phyloP scores from a whole-genome alignment of 805 yeast species.

The Teunomyces pallodes region DNA sequence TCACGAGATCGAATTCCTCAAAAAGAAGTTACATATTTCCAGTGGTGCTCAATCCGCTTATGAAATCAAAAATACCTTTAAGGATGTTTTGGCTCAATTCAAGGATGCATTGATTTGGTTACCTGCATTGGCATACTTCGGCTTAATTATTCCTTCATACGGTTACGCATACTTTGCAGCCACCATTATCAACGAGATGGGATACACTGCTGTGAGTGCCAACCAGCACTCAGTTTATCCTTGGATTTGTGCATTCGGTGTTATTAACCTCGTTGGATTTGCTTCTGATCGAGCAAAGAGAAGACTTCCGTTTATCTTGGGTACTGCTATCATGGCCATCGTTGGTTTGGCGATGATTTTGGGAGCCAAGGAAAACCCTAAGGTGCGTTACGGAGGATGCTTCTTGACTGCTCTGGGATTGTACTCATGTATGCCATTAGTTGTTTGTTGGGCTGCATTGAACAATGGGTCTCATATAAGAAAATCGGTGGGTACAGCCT shows the following conservation, averaged over 20 bases:
- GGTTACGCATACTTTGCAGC: slow-evolving; percentile 76
- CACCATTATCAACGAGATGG: slow-evolving; percentile 58
- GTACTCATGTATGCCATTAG: slow-evolving; percentile 65
- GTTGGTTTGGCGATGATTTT: slow-evolving; percentile 57
- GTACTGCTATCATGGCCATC: slow-evolving; percentile 38
- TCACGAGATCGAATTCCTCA: slow-evolving; percentile 54
- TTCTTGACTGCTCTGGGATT: slow-evolving; percentile 59
- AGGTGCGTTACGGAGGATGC: slow-evolving; percentile 57
- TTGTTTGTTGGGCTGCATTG: slow-evolving; percentile 64
- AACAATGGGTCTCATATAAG: slow-evolving; percentile 64
- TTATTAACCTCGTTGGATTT: slow-evolving; percentile 59
- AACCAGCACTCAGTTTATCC: slow-evolving; percentile 84
- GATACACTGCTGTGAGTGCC: slow-evolving; percentile 68
- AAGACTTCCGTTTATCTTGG: slow-evolving; percentile 47
- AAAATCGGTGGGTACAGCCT: slow-evolving; percentile 56
- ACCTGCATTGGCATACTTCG: slow-evolving; percentile 62
- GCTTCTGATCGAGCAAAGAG: slow-evolving; percentile 45
- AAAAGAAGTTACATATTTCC: slow-evolving; percentile 57
- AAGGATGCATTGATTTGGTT: slow-evolving; percentile 59
- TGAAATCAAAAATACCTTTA: slow-evolving; percentile 45
- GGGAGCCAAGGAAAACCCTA: slow-evolving; percentile 39
- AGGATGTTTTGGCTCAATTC: slow-evolving; percentile 48
- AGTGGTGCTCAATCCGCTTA: slow-evolving; percentile 44
- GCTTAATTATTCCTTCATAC: slow-evolving; percentile 67
- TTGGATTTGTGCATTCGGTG: slow-evolving; percentile 74